phyloP scores from a whole-genome alignment of 768 basidiomycete genomes.

The Pleurotus ostreatus region DNA sequence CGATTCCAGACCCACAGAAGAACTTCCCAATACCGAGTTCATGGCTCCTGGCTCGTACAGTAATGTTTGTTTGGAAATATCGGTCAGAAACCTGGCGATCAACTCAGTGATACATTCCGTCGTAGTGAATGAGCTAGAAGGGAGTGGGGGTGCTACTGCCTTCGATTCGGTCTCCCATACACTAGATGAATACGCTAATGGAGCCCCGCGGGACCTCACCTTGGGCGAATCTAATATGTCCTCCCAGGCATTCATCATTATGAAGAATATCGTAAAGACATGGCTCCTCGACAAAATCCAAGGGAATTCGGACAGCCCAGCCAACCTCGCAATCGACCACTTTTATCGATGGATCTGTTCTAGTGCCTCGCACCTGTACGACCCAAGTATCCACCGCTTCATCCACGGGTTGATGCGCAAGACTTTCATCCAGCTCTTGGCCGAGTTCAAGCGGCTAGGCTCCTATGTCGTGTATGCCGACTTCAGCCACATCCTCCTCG shows the following conservation, averaged over 20 bases:
- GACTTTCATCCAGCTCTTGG: constrained; percentile 93
- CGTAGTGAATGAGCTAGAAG: constrained; percentile 95
- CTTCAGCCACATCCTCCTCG: constrained; percentile 83
- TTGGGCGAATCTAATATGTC: constrained; percentile 90
- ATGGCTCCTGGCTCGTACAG: constrained; percentile 81
- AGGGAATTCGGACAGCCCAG: constrained; percentile 59
- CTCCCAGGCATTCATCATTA: constrained; percentile 75
- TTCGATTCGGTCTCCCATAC: constrained; percentile 93
- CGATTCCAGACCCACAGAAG: constrained; percentile 73
- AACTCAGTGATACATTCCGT: constrained; percentile 93
- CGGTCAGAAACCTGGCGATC: constrained; percentile 88
- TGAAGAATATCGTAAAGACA: constrained; percentile 83
- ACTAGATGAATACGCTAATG: constrained; percentile 81
- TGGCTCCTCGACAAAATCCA: constrained; percentile 90
- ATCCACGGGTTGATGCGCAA: constrained; percentile 96
- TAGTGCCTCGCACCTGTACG: constrained; percentile 80
- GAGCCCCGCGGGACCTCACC: constrained; percentile 64
- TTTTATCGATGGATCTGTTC: constrained; percentile 98
- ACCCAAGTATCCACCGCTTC: constrained; percentile 90
- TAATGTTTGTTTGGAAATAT: constrained; percentile 89
- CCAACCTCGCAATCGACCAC: constrained; percentile 77
- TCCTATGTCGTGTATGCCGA: constrained; percentile 93
- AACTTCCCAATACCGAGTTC: constrained; percentile 83
- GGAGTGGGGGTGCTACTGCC: constrained; percentile 87
- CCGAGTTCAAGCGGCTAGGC: constrained; percentile 93